Conservation (phyloP, 169 alveolate species). For the Eimeria praecox region DNA sequence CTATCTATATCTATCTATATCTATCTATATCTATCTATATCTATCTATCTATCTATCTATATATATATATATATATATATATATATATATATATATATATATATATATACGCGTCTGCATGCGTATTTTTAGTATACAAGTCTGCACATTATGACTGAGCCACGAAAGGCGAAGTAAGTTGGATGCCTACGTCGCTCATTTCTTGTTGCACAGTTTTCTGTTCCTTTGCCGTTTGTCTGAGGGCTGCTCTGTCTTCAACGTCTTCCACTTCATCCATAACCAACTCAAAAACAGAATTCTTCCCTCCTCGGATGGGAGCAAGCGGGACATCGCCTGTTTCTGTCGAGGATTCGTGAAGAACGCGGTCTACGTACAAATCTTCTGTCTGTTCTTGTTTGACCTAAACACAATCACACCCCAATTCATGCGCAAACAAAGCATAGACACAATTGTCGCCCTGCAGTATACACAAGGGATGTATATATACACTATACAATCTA, state of each 20-base stretch:
- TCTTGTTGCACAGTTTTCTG: conserved; percentile 52
- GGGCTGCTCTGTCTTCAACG: conserved; percentile 70
- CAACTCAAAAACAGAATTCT: conserved; percentile 40
- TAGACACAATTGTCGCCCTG: too few species aligned
- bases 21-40: too few species aligned
- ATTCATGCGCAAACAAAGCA: too few species aligned
- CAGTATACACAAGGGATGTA: too few species aligned
- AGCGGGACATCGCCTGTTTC: conserved; percentile 3
- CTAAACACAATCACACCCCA: neutral
- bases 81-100: conserved; percentile 33
- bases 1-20: too few species aligned
- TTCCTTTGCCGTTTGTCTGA: conserved; percentile 36
- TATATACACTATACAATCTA: too few species aligned
- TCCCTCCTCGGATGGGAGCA: conserved; percentile 31
- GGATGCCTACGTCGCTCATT: conserved; percentile 6
- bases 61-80: too few species aligned
- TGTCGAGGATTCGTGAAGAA: conserved; percentile 62
- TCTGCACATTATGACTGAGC: too few species aligned
- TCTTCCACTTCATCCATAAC: conserved; percentile 72
- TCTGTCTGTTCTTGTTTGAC: conserved; percentile 36
- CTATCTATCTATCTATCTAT: too few species aligned
- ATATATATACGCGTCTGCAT: neutral
- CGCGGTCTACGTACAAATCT: conserved; percentile 71
- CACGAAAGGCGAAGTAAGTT: neutral
- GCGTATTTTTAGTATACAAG: too few species aligned